phyloP scores from a whole-genome alignment of 1,139 yeast genomes.

The Candida neerlandica region DNA sequence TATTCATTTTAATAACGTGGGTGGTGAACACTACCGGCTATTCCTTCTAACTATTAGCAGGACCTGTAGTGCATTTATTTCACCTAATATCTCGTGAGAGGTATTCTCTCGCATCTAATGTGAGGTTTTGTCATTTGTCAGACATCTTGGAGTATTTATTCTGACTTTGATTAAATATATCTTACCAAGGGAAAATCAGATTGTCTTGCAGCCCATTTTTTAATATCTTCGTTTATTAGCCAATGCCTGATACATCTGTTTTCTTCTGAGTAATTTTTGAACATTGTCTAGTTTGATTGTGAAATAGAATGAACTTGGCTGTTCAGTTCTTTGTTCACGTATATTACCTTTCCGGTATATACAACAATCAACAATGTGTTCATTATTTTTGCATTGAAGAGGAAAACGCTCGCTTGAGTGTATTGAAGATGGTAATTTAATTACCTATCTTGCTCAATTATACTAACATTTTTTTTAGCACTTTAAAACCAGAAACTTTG shows the following conservation, averaged over 20 bases:
- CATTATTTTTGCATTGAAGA: conserved; percentile 15
- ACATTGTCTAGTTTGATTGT: conserved; percentile 23
- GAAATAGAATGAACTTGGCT: conserved; percentile 48
- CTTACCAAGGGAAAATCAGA: conserved; percentile 47
- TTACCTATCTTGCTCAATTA: conserved; percentile 4
- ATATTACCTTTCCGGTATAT: conserved; percentile 29
- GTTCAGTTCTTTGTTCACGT: conserved; percentile 44
- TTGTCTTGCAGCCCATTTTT: conserved; percentile 44
- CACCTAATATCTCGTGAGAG: conserved; percentile 11
- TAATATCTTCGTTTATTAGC: conserved; percentile 33
- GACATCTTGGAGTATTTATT: conserved; percentile 14
- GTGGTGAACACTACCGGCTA: conserved; percentile 14
- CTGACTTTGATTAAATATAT: conserved; percentile 26
- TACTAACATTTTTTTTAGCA: conserved; percentile 45
- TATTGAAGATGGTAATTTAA: background rate
- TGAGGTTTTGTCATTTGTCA: conserved; percentile 29
- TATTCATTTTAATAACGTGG: background rate
- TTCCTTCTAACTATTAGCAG: background rate
- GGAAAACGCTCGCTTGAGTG: conserved; percentile 19
- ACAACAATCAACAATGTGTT: conserved; percentile 18
- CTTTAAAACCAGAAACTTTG: conserved; percentile 85
- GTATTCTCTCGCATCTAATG: conserved; percentile 16
- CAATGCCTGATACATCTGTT: conserved; percentile 54
- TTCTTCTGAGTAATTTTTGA: conserved; percentile 42
- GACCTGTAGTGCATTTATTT: conserved; percentile 11